Percentiles rank a stretch among this genome's conserved stretches.
phyloP scores from a whole-genome alignment of 305 asterid genomes.

The Solanum aculeatissimum region DNA sequence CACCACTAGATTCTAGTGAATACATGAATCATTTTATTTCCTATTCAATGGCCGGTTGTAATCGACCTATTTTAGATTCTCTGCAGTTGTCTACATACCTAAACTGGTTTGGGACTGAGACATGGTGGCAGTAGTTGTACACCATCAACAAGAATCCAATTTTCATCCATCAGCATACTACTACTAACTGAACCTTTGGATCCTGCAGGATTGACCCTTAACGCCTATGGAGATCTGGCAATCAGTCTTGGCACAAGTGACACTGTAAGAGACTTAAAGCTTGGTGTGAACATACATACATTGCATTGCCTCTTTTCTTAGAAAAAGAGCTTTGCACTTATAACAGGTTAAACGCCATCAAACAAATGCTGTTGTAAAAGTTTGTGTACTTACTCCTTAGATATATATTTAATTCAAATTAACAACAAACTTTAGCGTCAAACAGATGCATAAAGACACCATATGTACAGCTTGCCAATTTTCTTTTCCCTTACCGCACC shows the following conservation, averaged over 20 bases:
- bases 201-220: slow-evolving; percentile 51
- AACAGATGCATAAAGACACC: neutral
- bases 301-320: neutral
- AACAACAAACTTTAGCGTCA: neutral
- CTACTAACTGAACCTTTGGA: slow-evolving; percentile 4
- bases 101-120: neutral
- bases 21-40: neutral
- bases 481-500: neutral
- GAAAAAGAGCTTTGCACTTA: neutral
- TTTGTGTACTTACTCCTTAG: neutral
- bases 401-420: neutral
- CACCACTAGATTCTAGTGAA: neutral
- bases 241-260: slow-evolving; percentile 82
- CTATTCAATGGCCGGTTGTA: neutral
- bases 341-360: neutral
- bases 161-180: neutral
- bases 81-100: neutral
- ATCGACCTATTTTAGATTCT: neutral
- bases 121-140: neutral
- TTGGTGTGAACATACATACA: neutral
- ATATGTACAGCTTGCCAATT: neutral
- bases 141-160: neutral
- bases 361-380: neutral
- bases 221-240: slow-evolving; percentile 59
- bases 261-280: slow-evolving; percentile 34